These are phyloP conservation scores for Xylaria sp. DNA, from an alignment of 2,329 filamentous ascomycete species.

Conservation along the genomic window DNA sequence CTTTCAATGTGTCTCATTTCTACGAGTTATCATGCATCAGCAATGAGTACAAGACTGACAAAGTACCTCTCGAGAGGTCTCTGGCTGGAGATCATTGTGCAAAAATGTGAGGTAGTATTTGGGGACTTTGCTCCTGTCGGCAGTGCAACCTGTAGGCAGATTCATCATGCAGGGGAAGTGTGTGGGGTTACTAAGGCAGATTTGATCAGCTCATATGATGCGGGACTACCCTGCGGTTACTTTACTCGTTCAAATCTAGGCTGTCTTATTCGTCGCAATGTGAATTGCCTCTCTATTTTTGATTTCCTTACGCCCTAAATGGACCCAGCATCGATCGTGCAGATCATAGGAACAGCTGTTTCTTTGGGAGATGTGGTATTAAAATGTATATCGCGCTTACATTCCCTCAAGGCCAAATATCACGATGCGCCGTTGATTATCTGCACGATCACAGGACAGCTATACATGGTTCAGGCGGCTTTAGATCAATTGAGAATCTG, in stretches of 20 bases:
- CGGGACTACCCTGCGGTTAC: not conserved
- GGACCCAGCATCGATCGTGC: slow-evolving; percentile 25
- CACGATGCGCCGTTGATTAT: slow-evolving; percentile 28
- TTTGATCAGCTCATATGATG: not conserved
- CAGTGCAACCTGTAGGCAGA: no score
- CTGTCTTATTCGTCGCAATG: not conserved
- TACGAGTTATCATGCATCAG: no score
- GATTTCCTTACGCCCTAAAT: not conserved
- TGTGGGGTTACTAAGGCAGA: not conserved
- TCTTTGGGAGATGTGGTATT: slow-evolving; percentile 26
- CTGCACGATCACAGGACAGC: slow-evolving; percentile 29
- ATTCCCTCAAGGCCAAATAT: slow-evolving; percentile 23
- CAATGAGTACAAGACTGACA: no score
- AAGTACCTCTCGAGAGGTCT: no score
- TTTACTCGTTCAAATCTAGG: not conserved
- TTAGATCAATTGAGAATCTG: slow-evolving; percentile 18
- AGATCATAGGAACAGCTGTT: slow-evolving; percentile 14
- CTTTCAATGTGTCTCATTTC: no score
- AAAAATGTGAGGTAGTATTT: no score
- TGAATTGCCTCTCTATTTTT: not conserved
- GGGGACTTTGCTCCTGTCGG: no score
- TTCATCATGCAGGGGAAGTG: no score
- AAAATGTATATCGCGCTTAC: slow-evolving; percentile 23
- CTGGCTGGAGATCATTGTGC: no score
- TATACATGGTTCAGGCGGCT: slow-evolving; percentile 27